A percentile compares a stretch with the other conserved stretches of the same genome.
Evolutionary conservation across 345 rosid genomes (phyloP).

Genomic region (Geranium brycei): DNA sequence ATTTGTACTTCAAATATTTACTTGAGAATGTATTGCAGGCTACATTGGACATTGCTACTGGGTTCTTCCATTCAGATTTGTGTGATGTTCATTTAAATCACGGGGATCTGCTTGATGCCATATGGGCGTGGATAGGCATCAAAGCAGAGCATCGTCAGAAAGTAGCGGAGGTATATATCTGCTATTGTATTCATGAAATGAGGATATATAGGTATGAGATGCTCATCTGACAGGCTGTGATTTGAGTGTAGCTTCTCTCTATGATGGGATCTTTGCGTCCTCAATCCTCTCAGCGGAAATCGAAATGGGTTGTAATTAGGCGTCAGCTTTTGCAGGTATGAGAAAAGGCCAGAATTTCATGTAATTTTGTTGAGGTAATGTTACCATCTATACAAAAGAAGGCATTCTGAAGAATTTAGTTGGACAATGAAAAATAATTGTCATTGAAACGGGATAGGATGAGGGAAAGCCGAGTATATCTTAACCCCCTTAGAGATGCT

Average conservation of each 20-base stretch:
- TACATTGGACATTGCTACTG: slow-evolving; percentile 50
- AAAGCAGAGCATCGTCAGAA: slow-evolving; percentile 66
- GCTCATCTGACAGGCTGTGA: slow-evolving; percentile 18
- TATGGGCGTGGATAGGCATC: slow-evolving; percentile 95
- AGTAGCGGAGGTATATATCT: slow-evolving; percentile 71
- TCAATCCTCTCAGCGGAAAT: slow-evolving; percentile 84
- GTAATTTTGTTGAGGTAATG: not conserved
- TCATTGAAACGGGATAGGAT: too few relatives aligned
- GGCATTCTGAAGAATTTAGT: too few relatives aligned
- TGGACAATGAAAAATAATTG: too few relatives aligned
- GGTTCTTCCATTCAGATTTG: slow-evolving; percentile 44
- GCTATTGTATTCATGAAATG: too few relatives aligned
- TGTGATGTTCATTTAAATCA: slow-evolving; percentile 90
- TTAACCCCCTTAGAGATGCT: too few relatives aligned
- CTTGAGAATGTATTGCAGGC: slow-evolving; percentile 34
- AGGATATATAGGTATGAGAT: not conserved
- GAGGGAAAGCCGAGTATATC: too few relatives aligned
- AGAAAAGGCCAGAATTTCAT: slow-evolving; percentile 5
- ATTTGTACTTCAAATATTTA: not conserved
- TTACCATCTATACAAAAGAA: too few relatives aligned
- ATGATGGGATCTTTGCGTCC: slow-evolving; percentile 79
- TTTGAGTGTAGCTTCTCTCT: slow-evolving; percentile 63
- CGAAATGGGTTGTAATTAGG: slow-evolving; percentile 76
- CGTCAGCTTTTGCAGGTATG: slow-evolving; percentile 94
- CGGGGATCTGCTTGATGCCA: slow-evolving; percentile 74